Evolutionary conservation across 2,329 filamentous ascomycete genomes (phyloP), one percentile per base, ranked within the genome.

Genomic region (Zymoseptoria ardabiliae): DNA sequence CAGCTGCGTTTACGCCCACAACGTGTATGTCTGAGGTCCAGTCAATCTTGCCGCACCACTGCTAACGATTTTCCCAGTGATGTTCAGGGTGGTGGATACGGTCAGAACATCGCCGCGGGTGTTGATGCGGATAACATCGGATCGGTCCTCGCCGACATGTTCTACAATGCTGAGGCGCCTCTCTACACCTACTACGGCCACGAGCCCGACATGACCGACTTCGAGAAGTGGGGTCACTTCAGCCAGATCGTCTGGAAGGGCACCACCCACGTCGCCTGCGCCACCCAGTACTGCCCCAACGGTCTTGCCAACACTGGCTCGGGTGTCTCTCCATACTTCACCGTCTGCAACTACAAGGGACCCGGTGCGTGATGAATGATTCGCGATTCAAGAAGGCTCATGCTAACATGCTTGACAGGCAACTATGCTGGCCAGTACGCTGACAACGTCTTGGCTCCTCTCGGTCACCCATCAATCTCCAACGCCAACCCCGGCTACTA

Each of bases 21-120:
- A 92, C 73, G 84, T 84, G 87, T 90, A 83, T 78, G 85, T 79
- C 25, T 56, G 19, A 17, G 25, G 19, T n/a, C n/a, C 20, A 50
- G 19, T 35, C 49, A 19, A 9, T 7, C 25, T 54, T 30, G 5
- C 23, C 2, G 2, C 13, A 56, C 35, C 28, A 22, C 22, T 49
- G 48, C 75, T 80, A 62, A 80, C 69, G 60, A 45, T 17, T 35
- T 17, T 41, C 20, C 23, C 67, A 85, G 82, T 68, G 73, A 77
- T 23, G 77, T 82, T 53, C 83, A 83, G 63, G 80, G 78, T 55
- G 85, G 84, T 58, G 80, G 82, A 51, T 95, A 94, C 71, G 94
- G 94, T 50, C 94, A 99, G 79, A 99, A 97, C 82, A 87, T 97
- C 60, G 93, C 90, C 70, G 86, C 87, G 61, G 80, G 86, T 65